Percentiles rank a stretch among this genome's conserved stretches.
phyloP scores from a whole-genome alignment of 768 basidiomycete genomes.

The Lactarius trivialis region DNA sequence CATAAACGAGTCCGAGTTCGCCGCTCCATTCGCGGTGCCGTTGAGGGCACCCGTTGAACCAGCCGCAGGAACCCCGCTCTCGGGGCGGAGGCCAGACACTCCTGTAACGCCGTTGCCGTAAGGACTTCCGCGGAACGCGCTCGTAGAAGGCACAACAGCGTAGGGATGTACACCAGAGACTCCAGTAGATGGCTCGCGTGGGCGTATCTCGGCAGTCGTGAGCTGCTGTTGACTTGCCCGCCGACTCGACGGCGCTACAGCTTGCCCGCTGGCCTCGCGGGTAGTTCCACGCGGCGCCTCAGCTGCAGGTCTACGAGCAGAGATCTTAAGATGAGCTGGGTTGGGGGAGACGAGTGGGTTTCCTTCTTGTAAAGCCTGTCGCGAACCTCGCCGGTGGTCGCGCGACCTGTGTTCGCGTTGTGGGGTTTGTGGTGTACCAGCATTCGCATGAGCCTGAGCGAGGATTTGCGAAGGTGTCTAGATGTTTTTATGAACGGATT shows the following conservation, averaged over 20 bases:
- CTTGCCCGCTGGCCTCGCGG: conserved; percentile 52
- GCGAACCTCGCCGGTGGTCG: conserved; percentile 44
- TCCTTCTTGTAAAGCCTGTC: conserved; percentile 48
- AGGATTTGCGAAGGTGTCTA: conserved; percentile 41
- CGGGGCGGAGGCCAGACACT: conserved; percentile 28
- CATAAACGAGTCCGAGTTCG: conserved; percentile 53
- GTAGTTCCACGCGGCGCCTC: conserved; percentile 45
- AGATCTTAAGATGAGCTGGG: conserved; percentile 57
- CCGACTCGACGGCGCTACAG: conserved; percentile 58
- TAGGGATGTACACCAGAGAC: conserved; percentile 51
- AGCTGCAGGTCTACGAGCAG: conserved; percentile 42
- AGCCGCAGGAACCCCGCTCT: conserved; percentile 32
- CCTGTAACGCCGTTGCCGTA: conserved; percentile 45
- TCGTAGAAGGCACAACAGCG: conserved; percentile 53
- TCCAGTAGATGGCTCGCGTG: conserved; percentile 38
- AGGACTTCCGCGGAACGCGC: conserved; percentile 45
- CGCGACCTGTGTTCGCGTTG: conserved; percentile 45
- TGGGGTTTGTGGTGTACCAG: conserved; percentile 47
- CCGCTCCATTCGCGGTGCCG: conserved; percentile 33
- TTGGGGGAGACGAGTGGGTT: conserved; percentile 57
- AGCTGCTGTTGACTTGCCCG: conserved; percentile 58
- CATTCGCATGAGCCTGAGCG: conserved; percentile 49
- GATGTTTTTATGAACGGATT: conserved; percentile 8
- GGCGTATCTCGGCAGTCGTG: conserved; percentile 27
- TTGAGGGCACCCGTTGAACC: conserved; percentile 29